These are phyloP conservation scores for Remersonia thermophila DNA, from an alignment of 2,329 filamentous ascomycete species.

Conservation along the genomic window DNA sequence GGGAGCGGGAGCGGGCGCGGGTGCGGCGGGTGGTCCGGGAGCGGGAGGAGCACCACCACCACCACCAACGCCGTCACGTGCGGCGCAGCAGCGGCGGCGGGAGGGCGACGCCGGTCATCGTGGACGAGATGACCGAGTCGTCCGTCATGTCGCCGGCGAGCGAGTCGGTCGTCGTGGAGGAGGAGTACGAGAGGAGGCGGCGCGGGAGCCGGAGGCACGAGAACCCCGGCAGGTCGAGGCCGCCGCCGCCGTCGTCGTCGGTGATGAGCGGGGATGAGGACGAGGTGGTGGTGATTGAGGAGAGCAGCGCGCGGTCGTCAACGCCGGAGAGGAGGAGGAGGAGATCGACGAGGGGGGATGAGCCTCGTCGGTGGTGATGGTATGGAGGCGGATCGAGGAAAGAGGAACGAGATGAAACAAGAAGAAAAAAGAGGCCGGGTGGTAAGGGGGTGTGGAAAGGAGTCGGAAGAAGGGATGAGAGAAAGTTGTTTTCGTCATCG, in stretches of 20 bases:
- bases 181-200: conserved; percentile 11
- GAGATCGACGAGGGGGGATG: conserved; percentile 20
- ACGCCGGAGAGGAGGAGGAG: conserved; percentile 16
- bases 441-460: too few relatives aligned
- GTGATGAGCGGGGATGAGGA: conserved; percentile 18
- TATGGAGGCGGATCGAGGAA: too few relatives aligned
- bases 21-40: conserved; percentile 1
- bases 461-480: too few relatives aligned
- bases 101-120: conserved; percentile 14
- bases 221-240: neutral
- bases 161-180: conserved; percentile 20
- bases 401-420: too few relatives aligned
- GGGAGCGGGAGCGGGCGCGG: conserved; percentile 1
- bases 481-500: too few relatives aligned
- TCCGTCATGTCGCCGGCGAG: conserved; percentile 5
- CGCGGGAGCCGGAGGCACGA: conserved; percentile 11
- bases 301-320: conserved; percentile 19
- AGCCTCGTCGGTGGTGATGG: too few relatives aligned
- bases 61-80: neutral
- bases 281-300: conserved; percentile 26
- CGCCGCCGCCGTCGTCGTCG: conserved; percentile 12
- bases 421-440: too few relatives aligned
- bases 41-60: neutral
- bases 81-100: conserved; percentile 4
- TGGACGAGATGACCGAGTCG: conserved; percentile 13